Conservation (phyloP, 2,329 filamentous ascomycete species). For the Beauveria varroae region DNA sequence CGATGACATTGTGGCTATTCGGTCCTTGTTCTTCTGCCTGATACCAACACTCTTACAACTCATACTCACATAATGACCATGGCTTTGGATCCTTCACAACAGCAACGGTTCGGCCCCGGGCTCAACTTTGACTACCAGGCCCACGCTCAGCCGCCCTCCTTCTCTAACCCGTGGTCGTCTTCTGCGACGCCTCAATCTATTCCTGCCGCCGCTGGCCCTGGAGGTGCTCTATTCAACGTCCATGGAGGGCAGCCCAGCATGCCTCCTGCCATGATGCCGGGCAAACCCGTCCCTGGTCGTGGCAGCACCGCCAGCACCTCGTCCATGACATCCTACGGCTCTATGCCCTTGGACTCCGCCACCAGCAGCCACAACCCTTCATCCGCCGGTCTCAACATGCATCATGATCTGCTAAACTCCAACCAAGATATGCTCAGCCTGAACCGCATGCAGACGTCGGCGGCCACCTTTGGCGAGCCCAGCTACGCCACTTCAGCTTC, state of each 20-base stretch:
- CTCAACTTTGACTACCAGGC: constrained; percentile 70
- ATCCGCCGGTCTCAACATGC: constrained; percentile 35
- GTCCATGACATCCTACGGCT: constrained; percentile 62
- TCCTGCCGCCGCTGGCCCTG: constrained; percentile 32
- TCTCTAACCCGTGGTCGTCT: constrained; percentile 84
- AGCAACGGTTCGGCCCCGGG: constrained; percentile 66
- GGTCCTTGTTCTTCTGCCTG: constrained; percentile 11
- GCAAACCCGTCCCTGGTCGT: constrained; percentile 41
- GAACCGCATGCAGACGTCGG: constrained; percentile 56
- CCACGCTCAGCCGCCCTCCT: constrained; percentile 55
- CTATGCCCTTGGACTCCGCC: constrained; percentile 65
- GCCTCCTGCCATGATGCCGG: constrained; percentile 45
- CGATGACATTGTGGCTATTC: constrained; percentile 13
- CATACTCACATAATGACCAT: constrained; percentile 68
- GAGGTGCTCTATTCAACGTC: constrained; percentile 57
- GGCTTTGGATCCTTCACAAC: constrained; percentile 86
- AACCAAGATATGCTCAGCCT: constrained; percentile 67
- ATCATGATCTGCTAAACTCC: constrained; percentile 55
- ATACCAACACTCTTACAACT: background rate
- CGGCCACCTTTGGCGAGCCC: constrained; percentile 59
- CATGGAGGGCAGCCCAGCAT: constrained; percentile 40
- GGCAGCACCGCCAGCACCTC: constrained; percentile 50
- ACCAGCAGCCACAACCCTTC: constrained; percentile 60
- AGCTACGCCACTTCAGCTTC: constrained; percentile 61
- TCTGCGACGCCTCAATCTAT: constrained; percentile 34